Conservation (phyloP, 2,329 filamentous ascomycete genomes). For the Colletotrichum neosansevieriae region DNA sequence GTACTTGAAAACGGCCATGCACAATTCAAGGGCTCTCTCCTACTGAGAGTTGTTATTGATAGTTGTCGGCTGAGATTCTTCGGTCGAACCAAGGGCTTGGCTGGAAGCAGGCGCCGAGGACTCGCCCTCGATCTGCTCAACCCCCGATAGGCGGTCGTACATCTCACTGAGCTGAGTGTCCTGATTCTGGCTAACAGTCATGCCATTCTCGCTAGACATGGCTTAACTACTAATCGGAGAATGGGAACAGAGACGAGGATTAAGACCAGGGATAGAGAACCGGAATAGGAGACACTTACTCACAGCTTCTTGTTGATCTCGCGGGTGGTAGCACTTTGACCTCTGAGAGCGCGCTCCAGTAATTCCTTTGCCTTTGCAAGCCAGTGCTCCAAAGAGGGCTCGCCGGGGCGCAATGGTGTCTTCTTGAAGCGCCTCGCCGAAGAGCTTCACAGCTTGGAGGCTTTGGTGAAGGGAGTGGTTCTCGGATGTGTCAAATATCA, state of each 20-base stretch:
- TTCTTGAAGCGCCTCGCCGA: not conserved
- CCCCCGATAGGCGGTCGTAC: not conserved
- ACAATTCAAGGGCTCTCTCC: no score
- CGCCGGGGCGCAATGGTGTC: not conserved
- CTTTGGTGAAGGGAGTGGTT: not conserved
- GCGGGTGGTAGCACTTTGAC: not conserved
- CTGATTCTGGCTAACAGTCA: not conserved
- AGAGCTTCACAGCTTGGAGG: not conserved
- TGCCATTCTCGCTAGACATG: not conserved
- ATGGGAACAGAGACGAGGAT: not conserved
- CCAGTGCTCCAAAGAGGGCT: not conserved
- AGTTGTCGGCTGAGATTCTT: not conserved
- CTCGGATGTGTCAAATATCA: no score
- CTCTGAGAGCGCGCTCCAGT: not conserved
- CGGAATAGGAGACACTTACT: not conserved
- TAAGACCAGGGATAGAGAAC: not conserved
- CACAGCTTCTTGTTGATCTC: not conserved
- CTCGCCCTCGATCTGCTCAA: not conserved
- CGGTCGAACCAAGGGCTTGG: not conserved
- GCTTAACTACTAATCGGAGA: not conserved
- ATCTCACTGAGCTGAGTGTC: not conserved
- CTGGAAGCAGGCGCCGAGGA: not conserved
- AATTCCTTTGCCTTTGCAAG: not conserved
- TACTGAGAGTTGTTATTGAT: no score
- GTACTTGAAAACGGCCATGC: no score